phyloP scores from a whole-genome alignment of 176 grass and related monocot genomes.

The Eragrostis curvula region DNA sequence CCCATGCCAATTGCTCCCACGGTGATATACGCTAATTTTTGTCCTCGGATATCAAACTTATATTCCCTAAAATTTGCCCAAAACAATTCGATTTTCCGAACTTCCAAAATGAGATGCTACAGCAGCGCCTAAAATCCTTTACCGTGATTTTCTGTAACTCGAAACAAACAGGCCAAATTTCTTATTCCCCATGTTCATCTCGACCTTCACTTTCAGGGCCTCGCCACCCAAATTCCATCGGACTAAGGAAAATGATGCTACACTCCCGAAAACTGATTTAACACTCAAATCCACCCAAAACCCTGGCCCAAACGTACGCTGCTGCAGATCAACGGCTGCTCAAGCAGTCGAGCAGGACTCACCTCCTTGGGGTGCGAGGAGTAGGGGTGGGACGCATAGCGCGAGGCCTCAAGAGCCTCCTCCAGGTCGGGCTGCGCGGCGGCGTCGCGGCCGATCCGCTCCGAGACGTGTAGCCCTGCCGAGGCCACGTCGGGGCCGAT shows the following conservation, averaged over 20 bases:
- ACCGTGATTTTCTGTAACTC: background rate
- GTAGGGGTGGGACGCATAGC: conserved; percentile 96
- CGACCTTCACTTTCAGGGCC: background rate
- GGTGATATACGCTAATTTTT: background rate
- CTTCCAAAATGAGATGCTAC: background rate
- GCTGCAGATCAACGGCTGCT: conserved; percentile 13
- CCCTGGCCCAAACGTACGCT: background rate
- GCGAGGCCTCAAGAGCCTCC: conserved; percentile 93
- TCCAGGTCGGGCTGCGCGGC: conserved; percentile 87
- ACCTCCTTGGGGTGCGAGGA: conserved; percentile 93
- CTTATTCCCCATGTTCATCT: background rate
- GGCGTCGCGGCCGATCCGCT: conserved; percentile 84
- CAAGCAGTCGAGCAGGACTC: background rate
- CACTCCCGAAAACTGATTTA: background rate
- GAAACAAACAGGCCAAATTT: conserved; percentile 14
- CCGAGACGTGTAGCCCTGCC: conserved; percentile 83
- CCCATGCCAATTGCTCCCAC: background rate
- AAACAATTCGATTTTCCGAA: background rate
- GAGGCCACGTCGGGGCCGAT: conserved; percentile 89
- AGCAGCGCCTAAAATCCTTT: background rate
- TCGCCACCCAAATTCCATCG: background rate
- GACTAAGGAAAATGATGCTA: background rate
- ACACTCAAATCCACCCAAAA: conserved; percentile 9
- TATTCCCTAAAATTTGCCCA: background rate
- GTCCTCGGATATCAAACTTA: background rate